Evolutionary conservation across 73 alveolate genomes (phyloP).

Genomic region (Loxodes magnus): DNA sequence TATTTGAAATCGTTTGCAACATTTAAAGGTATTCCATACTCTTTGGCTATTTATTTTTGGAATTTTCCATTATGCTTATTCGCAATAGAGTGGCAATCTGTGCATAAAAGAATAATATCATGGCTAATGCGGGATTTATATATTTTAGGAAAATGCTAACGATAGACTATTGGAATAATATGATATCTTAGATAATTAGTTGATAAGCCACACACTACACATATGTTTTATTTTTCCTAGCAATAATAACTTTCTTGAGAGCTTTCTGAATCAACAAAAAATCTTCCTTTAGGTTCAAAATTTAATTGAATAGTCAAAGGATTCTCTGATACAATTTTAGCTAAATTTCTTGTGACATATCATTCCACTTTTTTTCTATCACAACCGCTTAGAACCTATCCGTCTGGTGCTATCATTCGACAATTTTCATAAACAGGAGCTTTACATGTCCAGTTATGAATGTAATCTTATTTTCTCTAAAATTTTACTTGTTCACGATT

Average conservation of each 20-base stretch:
- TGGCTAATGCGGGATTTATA: constrained; percentile 87
- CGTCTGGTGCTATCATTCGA: constrained; percentile 84
- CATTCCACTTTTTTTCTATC: constrained; percentile 74
- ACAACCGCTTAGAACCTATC: constrained; percentile 63
- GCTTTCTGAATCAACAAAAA: constrained; percentile 38
- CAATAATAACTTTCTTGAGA: constrained; percentile 48
- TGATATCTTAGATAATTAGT: constrained; percentile 72
- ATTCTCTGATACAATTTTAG: constrained; percentile 42
- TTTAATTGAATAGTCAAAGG: constrained; percentile 60
- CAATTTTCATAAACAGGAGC: constrained; percentile 80
- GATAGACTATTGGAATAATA: constrained; percentile 64
- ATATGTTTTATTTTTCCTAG: constrained; percentile 56
- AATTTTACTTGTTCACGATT: constrained; percentile 58
- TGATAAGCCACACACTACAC: constrained; percentile 74
- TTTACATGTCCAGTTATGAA: constrained; percentile 49
- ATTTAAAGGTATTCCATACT: constrained; percentile 69
- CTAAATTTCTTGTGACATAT: constrained; percentile 69
- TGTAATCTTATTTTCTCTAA: constrained; percentile 34
- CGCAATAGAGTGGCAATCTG: constrained; percentile 88
- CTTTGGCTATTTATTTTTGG: constrained; percentile 44
- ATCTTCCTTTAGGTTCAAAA: constrained; percentile 83
- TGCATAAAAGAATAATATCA: constrained; percentile 90
- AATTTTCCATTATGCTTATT: constrained; percentile 50
- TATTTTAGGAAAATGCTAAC: constrained; percentile 73
- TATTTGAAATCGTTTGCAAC: constrained; percentile 33